These are phyloP conservation scores for Neofusicoccum sp. DNA, from an alignment of 2,329 filamentous ascomycete species.

Conservation along the genomic window DNA sequence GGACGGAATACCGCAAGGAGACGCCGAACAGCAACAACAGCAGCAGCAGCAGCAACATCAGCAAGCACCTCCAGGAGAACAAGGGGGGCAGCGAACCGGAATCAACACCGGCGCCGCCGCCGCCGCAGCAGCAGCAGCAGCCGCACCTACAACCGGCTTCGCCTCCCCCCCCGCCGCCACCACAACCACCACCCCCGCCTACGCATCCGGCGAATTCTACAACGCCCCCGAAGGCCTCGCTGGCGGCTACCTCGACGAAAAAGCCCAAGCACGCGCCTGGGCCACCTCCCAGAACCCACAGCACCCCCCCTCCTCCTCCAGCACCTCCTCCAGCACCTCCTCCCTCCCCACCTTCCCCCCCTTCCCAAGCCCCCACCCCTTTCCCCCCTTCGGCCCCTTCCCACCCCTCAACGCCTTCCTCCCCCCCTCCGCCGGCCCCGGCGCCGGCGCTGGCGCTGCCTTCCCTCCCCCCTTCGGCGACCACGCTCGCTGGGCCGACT, in stretches of 20 bases:
- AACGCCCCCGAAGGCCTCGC: not conserved
- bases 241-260: constrained; percentile 3
- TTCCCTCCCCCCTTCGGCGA: not conserved
- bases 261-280: constrained; percentile 1
- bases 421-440: not conserved
- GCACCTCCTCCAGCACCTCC: not conserved
- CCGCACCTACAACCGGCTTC: not conserved
- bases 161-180: not conserved
- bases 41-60: constrained; percentile 5
- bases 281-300: not conserved
- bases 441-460: constrained; percentile 6
- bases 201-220: constrained; percentile 10
- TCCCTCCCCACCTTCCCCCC: not conserved
- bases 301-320: not conserved
- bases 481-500: constrained; percentile 1
- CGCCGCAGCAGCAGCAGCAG: not conserved
- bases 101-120: not conserved
- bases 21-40: not conserved
- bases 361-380: not conserved
- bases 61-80: constrained; percentile 24
- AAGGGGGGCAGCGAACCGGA: constrained; percentile 16
- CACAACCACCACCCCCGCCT: not conserved
- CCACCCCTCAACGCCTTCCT: not conserved
- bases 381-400: not conserved
- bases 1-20: not conserved